These are phyloP conservation scores for Sequoia sempervirens DNA, from an alignment of 75 land plant species.

Conservation along the genomic window DNA sequence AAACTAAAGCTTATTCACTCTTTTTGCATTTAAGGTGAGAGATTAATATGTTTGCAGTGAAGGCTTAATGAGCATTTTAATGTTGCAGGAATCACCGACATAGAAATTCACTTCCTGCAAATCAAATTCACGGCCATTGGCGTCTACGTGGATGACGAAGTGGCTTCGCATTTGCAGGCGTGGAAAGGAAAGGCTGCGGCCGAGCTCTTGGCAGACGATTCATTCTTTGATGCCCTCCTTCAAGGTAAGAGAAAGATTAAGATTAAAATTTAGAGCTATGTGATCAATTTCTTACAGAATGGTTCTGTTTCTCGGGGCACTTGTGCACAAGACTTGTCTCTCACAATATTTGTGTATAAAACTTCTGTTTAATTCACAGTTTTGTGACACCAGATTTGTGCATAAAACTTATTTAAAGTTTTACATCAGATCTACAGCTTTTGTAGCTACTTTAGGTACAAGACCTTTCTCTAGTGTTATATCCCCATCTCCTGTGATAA, in stretches of 20 bases:
- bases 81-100: conserved; percentile 79
- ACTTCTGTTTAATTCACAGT: too few species aligned
- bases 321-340: too few species aligned
- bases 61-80: background rate
- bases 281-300: background rate
- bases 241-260: conserved; percentile 29
- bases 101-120: conserved; percentile 89
- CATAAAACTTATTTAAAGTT: too few species aligned
- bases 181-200: conserved; percentile 72
- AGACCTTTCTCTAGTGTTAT: too few species aligned
- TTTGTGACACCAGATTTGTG: too few species aligned
- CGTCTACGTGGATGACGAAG: conserved; percentile 52
- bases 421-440: too few species aligned
- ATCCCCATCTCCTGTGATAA: too few species aligned
- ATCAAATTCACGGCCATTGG: conserved; percentile 93
- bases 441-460: too few species aligned
- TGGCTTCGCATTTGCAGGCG: conserved; percentile 42
- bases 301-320: too few species aligned
- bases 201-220: conserved; percentile 59
- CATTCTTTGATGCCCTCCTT: conserved; percentile 56
- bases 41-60: background rate
- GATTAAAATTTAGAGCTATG: background rate
- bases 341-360: too few species aligned
- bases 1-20: background rate
- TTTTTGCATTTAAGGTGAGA: background rate